Conservation (phyloP, 139 green algal species). For the Diplosphaera chodatii region DNA sequence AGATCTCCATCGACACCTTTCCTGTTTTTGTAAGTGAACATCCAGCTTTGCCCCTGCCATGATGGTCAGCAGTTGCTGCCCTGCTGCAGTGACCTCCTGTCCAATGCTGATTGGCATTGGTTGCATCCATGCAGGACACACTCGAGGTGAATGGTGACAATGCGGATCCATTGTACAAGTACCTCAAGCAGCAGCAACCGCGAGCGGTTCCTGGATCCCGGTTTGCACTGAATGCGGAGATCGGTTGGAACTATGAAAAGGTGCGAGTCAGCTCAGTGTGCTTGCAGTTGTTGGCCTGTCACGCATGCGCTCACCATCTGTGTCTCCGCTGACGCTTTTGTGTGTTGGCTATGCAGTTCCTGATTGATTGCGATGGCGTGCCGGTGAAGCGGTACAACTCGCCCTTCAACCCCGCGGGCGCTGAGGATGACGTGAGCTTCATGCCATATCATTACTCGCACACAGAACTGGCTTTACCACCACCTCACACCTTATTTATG, state of each 20-base stretch:
- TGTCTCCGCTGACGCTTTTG: too few relatives aligned
- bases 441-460: not conserved
- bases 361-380: conserved; percentile 62
- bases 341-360: too few relatives aligned
- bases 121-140: conserved; percentile 46
- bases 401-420: conserved; percentile 62
- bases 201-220: conserved; percentile 20
- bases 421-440: conserved; percentile 61
- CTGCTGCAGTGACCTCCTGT: too few relatives aligned
- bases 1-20: conserved; percentile 80
- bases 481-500: too few relatives aligned
- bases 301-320: too few relatives aligned
- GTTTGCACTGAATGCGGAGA: not conserved
- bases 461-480: too few relatives aligned
- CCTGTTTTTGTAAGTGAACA: conserved; percentile 33
- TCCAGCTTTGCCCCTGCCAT: too few relatives aligned
- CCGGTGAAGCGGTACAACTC: conserved; percentile 75
- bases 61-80: too few relatives aligned
- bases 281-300: too few relatives aligned
- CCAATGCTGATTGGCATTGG: too few relatives aligned
- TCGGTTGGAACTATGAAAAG: conserved; percentile 45
- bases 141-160: conserved; percentile 71
- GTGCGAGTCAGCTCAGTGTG: too few relatives aligned
- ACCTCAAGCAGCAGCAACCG: conserved; percentile 52
- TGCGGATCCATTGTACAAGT: conserved; percentile 77